phyloP scores from a whole-genome alignment of 2,329 filamentous ascomycete species.

The Samsoniella hepiali region DNA sequence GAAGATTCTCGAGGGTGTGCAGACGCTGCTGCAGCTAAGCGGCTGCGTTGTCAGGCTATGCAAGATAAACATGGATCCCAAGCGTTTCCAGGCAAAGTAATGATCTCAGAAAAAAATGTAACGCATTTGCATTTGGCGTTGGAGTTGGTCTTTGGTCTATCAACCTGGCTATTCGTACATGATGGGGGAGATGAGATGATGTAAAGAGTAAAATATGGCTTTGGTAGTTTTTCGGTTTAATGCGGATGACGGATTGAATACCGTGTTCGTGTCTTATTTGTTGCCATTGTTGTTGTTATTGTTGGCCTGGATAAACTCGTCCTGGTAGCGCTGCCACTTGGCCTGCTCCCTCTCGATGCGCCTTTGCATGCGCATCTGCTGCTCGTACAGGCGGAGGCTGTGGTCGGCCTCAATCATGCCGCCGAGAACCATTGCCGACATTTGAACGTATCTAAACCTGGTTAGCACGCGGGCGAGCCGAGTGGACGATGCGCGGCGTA shows the following conservation, averaged over 20 bases:
- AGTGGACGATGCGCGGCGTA: conserved; percentile 39
- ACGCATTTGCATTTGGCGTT: conserved; percentile 31
- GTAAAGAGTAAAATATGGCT: conserved; percentile 2
- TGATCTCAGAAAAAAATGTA: conserved; percentile 20
- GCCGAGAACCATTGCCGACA: conserved; percentile 81
- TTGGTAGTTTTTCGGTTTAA: conserved; percentile 2
- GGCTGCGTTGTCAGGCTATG: conserved; percentile 88
- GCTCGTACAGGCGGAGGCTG: conserved; percentile 64
- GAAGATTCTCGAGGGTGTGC: conserved; percentile 97
- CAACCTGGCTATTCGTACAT: conserved; percentile 17
- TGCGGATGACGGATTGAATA: background rate
- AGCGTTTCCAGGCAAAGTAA: conserved; percentile 60
- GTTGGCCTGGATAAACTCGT: conserved; percentile 43
- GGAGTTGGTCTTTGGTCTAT: conserved; percentile 24
- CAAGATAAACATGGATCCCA: conserved; percentile 94
- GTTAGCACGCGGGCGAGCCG: background rate
- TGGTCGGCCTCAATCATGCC: conserved; percentile 73
- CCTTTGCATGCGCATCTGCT: conserved; percentile 61
- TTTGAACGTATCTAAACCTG: conserved; percentile 66
- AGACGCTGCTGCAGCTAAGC: conserved; percentile 89
- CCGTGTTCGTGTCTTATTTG: conserved; percentile 20
- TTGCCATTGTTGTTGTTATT: conserved; percentile 20
- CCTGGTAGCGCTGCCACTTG: conserved; percentile 65
- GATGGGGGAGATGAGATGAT: conserved; percentile 5
- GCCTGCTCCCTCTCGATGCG: conserved; percentile 62